Evolutionary conservation across 2,329 filamentous ascomycete genomes (phyloP).

Genomic region (Paraconiothyrium sp.): DNA sequence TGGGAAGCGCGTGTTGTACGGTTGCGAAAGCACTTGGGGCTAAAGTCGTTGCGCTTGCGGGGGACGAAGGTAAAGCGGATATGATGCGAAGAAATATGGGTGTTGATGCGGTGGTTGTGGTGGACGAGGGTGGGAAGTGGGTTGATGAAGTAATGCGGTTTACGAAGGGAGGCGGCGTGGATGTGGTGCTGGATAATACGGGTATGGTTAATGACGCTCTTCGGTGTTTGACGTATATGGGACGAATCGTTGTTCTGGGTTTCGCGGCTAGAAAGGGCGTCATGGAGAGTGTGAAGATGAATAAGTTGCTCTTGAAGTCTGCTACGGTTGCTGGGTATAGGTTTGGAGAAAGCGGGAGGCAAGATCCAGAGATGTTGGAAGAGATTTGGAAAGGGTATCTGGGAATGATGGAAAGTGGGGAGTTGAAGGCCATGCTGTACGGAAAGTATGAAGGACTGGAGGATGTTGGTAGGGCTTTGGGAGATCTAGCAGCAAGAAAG

Average conservation of each 20-base stretch:
- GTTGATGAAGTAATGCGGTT: constrained; percentile 59
- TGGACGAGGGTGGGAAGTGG: constrained; percentile 60
- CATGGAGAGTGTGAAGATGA: constrained; percentile 56
- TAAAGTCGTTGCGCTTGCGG: constrained; percentile 63
- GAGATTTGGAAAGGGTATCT: constrained; percentile 63
- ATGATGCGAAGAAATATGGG: constrained; percentile 41
- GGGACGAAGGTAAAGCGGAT: constrained; percentile 56
- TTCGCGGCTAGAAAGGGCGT: constrained; percentile 65
- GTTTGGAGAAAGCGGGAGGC: constrained; percentile 65
- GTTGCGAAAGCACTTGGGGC: constrained; percentile 64
- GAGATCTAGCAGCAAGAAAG: constrained; percentile 60
- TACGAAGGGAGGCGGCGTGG: constrained; percentile 62
- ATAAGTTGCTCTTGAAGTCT: constrained; percentile 20
- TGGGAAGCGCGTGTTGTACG: constrained; percentile 66
- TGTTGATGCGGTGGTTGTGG: constrained; percentile 54
- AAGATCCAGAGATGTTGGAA: constrained; percentile 58
- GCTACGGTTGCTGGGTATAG: constrained; percentile 61
- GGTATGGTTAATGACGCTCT: constrained; percentile 57
- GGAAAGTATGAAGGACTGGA: constrained; percentile 60
- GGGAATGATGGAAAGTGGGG: constrained; percentile 57
- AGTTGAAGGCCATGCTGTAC: constrained; percentile 63
- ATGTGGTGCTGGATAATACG: constrained; percentile 59
- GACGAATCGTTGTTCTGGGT: constrained; percentile 62
- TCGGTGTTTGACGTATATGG: constrained; percentile 57
- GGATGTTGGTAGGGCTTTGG: constrained; percentile 60